A percentile compares a stretch with the other conserved stretches of the same genome.
Evolutionary conservation across 495 filamentous ascomycete species (phyloP).

Genomic region (Trichoderma gamsii): DNA sequence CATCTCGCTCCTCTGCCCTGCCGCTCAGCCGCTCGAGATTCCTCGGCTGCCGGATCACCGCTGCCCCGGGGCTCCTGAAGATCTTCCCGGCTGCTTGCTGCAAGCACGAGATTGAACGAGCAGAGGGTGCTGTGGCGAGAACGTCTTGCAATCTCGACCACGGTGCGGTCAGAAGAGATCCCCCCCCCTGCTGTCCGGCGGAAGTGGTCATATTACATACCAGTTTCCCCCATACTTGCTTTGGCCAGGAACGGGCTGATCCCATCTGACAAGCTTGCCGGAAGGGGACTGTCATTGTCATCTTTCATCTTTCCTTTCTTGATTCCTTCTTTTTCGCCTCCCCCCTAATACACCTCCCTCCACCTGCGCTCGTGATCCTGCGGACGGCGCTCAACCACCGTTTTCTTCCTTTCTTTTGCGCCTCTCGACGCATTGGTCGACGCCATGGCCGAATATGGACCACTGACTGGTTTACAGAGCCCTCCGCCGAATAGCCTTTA

Average conservation of each 20-base stretch:
- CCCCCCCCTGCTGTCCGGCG: background rate
- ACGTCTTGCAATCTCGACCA: background rate
- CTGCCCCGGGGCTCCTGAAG: slow-evolving; percentile 6
- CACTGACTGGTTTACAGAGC: slow-evolving; percentile 10
- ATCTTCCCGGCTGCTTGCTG: background rate
- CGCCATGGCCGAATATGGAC: slow-evolving; percentile 3
- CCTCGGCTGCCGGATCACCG: background rate
- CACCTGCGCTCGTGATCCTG: background rate
- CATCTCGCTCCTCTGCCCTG: background rate
- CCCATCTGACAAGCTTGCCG: background rate
- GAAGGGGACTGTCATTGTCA: background rate
- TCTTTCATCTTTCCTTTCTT: background rate
- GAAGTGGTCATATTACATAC: background rate
- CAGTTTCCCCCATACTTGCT: background rate
- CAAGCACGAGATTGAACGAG: background rate
- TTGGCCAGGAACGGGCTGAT: background rate
- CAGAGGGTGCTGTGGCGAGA: background rate
- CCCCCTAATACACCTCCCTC: background rate
- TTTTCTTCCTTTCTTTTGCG: background rate
- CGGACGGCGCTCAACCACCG: background rate
- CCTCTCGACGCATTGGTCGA: background rate
- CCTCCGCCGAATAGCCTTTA: background rate
- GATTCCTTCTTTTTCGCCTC: background rate
- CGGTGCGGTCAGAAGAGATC: background rate
- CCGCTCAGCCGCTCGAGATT: background rate